Evolutionary conservation across 108 stramenopile species (phyloP), one percentile per base, ranked within the genome.

Genomic region (Discostella pseudostelligera): DNA sequence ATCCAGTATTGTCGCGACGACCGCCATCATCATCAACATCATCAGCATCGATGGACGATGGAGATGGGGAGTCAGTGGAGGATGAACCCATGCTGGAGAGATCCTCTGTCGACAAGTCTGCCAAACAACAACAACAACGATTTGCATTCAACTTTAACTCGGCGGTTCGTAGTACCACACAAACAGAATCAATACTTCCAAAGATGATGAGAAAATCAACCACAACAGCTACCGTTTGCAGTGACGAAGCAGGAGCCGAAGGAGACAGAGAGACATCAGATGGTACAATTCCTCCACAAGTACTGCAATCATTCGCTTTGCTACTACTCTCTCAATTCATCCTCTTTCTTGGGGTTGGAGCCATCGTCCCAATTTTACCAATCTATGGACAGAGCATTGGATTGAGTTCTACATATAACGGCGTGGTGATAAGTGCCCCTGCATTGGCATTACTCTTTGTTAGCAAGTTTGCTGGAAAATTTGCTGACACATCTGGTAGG

Each of bases 381-480:
- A 44, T 90, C 21, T 90, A 90, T 57, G 86, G 83, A 0, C 85
- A 87, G 43, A 82, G 82, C 57, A 81, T 90, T 50, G 89, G 89
- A 0, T 70, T 90, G 0, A 83, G 82, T 3, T 55, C 69, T n/a
- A 73, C 86, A 8, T 74, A 80, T 29, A 87, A 86, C 60, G 89
- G 86, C 13, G 76, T 90, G 22, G 89, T 87, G 26, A 86, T 90
- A 21, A 81, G 81, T 16, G 83, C 86, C 37, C 89, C 89, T 12
- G 86, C 89, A 22, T 64, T 87, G 1, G 83, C 85, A 0, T 59
- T 90, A 10, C 40, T 90, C n/a, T 26, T 86, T 8, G 26, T 48
- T 3, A 79, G 83, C 44, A 79, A 77, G 29, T 48, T 63, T 40
- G 47, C 65, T 16, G 89, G 86, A 13, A 42, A 59, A 25, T 75